Evolutionary conservation across 2,329 filamentous ascomycete species (phyloP), one percentile per base, ranked within the genome.

Genomic region (Fusarium gaditjirri): DNA sequence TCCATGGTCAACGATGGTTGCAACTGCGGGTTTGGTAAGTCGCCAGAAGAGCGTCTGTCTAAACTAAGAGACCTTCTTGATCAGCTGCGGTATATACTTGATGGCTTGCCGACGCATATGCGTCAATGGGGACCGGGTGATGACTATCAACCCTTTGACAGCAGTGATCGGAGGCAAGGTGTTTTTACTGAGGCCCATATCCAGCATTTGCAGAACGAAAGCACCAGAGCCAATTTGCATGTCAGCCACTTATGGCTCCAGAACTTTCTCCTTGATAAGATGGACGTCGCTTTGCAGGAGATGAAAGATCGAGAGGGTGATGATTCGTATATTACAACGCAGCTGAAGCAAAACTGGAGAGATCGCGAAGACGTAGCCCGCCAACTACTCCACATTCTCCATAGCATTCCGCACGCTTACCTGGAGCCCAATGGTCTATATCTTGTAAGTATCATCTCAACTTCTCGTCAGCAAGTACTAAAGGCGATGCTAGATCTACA

Each of bases 1-100:
- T 57, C 58, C 6, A 57, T 61, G 50, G 43, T 44, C 13, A 61
- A 61, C 16, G 58, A 61, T 12, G 58, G 58, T 3, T 61, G 58
- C 8, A 61, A 61, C 13, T 61, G 58, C 5, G 58, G 58, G 1
- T 61, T 57, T 9, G 58, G 58, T 0, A 27, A 50, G 2, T 61
- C 58, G 0, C 50, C 50, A 33, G 39, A 44, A 1, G 58, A 61
- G 8, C 50, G 58, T 4, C n/a, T 61, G 1, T 21, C 50, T 1
- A 57, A 43, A 6, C 4, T 61, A 0, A 23, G 14, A 14, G 25
- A 61, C 8, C 54, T 61, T 3, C 50, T 61, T 11, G 41, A 23
- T 25, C 58, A 61, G 16, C 5, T 61, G 1, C 5, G 58, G 4
- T 61, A 61, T 12, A 38, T 44, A 3, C 31, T 61, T 2, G 58